Percentiles rank a stretch among this genome's conserved stretches.
These are phyloP conservation scores for Ogataea nonfermentans DNA, from an alignment of 805 yeast genomes.

Conservation along the genomic window DNA sequence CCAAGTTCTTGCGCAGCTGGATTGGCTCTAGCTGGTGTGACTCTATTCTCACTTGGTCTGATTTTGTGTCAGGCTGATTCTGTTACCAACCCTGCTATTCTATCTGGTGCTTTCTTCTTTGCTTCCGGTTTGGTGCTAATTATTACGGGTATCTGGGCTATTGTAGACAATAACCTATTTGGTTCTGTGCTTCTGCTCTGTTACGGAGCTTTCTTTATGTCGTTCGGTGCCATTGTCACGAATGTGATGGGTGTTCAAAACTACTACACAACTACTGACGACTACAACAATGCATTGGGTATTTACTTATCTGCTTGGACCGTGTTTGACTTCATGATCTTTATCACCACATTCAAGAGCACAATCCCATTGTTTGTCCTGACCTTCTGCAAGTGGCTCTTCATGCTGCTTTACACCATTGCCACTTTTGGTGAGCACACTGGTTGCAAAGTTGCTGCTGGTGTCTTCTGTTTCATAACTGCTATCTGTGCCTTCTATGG, in stretches of 20 bases:
- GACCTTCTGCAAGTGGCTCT: slow-evolving; percentile 41
- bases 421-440: slow-evolving; percentile 37
- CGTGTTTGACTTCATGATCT: slow-evolving; percentile 43
- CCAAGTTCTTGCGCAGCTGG: slow-evolving; percentile 53
- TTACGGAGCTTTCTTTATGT: slow-evolving; percentile 50
- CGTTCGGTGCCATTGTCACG: slow-evolving; percentile 44
- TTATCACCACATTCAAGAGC: slow-evolving; percentile 44
- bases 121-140: slow-evolving; percentile 49
- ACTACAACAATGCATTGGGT: slow-evolving; percentile 43
- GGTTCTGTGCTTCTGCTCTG: slow-evolving; percentile 47
- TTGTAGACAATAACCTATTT: slow-evolving; percentile 47
- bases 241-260: slow-evolving; percentile 42
- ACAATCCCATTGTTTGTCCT: slow-evolving; percentile 39
- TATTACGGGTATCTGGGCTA: slow-evolving; percentile 51
- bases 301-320: slow-evolving; percentile 48
- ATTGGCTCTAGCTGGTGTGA: slow-evolving; percentile 41
- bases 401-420: slow-evolving; percentile 41
- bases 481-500: slow-evolving; percentile 43
- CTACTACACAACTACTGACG: slow-evolving; percentile 37
- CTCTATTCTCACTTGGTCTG: slow-evolving; percentile 49
- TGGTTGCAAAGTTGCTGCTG: slow-evolving; percentile 39
- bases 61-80: slow-evolving; percentile 43
- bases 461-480: slow-evolving; percentile 42
- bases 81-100: slow-evolving; percentile 41
- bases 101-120: slow-evolving; percentile 44